Evolutionary conservation across 495 filamentous ascomycete genomes (phyloP).

Genomic region (Physcia stellaris): DNA sequence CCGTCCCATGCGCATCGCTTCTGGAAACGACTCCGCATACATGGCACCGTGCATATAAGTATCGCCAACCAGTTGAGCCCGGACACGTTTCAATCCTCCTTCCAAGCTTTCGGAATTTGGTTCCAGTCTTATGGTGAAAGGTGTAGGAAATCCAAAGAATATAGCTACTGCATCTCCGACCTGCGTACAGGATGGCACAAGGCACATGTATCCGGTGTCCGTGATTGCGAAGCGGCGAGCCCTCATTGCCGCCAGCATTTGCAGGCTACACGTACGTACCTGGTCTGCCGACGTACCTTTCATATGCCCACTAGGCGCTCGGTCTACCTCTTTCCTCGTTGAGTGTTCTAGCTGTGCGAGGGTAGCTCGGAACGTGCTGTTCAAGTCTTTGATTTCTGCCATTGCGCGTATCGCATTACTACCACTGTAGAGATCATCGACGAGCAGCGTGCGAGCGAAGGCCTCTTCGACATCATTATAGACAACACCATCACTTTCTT

Average conservation of each 20-base stretch:
- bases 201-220: slow-evolving; percentile 1
- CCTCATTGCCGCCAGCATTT: not conserved
- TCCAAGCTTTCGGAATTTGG: not conserved
- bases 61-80: not conserved
- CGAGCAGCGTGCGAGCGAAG: slow-evolving; percentile 1
- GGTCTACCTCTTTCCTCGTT: not conserved
- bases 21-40: slow-evolving; percentile 4
- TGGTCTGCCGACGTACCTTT: too few relatives aligned
- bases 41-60: slow-evolving; percentile 2
- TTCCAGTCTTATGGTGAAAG: slow-evolving; percentile 1
- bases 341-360: not conserved
- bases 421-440: not conserved
- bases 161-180: slow-evolving; percentile 1
- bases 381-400: not conserved
- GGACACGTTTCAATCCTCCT: not conserved
- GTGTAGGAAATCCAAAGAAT: not conserved
- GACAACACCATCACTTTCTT: not conserved
- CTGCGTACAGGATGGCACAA: not conserved
- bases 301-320: not conserved
- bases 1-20: not conserved
- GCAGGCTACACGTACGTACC: not conserved
- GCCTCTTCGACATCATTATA: slow-evolving; percentile 3
- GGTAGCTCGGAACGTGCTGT: not conserved
- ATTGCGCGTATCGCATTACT: not conserved
- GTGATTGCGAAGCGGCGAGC: slow-evolving; percentile 1